Evolutionary conservation across 2,329 filamentous ascomycete species (phyloP).

Genomic region (Monosporascus sp.): DNA sequence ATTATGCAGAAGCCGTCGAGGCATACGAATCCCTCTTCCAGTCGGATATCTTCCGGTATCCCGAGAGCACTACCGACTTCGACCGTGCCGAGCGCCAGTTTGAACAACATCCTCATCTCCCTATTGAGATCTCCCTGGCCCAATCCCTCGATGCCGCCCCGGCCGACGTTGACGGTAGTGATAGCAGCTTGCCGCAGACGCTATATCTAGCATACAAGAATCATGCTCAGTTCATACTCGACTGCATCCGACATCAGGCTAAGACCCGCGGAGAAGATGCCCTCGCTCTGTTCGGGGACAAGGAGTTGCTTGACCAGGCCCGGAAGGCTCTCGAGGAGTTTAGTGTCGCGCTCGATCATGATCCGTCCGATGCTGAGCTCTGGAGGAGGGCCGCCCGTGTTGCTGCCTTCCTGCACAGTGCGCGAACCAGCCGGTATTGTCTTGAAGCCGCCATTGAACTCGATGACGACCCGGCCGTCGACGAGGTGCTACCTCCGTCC

Average conservation of each 20-base stretch:
- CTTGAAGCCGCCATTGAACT: constrained; percentile 62
- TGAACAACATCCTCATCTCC: constrained; percentile 37
- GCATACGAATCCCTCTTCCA: constrained; percentile 83
- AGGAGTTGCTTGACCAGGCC: constrained; percentile 31
- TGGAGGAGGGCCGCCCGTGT: constrained; percentile 57
- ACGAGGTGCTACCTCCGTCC: constrained; percentile 57
- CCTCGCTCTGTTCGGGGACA: constrained; percentile 30
- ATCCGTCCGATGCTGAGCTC: constrained; percentile 62
- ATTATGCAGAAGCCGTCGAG: constrained; percentile 68
- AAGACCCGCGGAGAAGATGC: constrained; percentile 22
- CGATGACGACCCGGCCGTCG: constrained; percentile 59
- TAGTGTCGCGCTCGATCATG: constrained; percentile 53
- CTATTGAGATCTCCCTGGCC: constrained; percentile 41
- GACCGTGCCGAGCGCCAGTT: constrained; percentile 59
- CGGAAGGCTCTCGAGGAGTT: constrained; percentile 51
- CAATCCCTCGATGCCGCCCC: constrained; percentile 50
- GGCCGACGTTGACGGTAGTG: constrained; percentile 64
- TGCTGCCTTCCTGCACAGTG: constrained; percentile 51
- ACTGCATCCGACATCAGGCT: constrained; percentile 55
- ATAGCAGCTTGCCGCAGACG: constrained; percentile 79
- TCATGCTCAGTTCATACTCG: constrained; percentile 85
- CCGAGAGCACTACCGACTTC: constrained; percentile 81
- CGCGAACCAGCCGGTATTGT: constrained; percentile 54
- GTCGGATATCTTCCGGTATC: constrained; percentile 91
- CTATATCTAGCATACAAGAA: constrained; percentile 95